These are phyloP conservation scores for Aspergillus fumigatiaffinis DNA, from an alignment of 2,329 filamentous ascomycete genomes.

Conservation along the genomic window DNA sequence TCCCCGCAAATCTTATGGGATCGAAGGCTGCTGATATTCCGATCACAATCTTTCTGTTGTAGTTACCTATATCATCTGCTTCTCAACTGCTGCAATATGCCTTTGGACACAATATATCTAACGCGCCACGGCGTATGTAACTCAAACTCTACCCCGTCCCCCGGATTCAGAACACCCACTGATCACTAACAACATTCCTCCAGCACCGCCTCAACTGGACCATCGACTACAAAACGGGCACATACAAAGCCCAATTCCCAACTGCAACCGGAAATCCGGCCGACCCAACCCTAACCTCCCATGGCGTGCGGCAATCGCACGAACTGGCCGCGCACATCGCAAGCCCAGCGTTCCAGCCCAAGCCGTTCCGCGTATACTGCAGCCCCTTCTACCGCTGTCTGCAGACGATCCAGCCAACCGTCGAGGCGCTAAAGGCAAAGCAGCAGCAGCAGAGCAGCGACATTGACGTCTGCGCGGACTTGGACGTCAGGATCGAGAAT, in stretches of 20 bases:
- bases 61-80: not conserved
- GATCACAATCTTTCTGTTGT: not conserved
- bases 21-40: not conserved
- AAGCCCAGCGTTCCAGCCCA: slow-evolving; percentile 31
- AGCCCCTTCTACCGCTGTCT: slow-evolving; percentile 85
- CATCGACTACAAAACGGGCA: slow-evolving; percentile 74
- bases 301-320: slow-evolving; percentile 78
- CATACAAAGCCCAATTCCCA: slow-evolving; percentile 67
- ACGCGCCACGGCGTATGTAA: slow-evolving; percentile 68
- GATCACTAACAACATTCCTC: not conserved
- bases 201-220: slow-evolving; percentile 90
- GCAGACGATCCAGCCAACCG: slow-evolving; percentile 70
- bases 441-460: slow-evolving; percentile 20
- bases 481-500: slow-evolving; percentile 48
- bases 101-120: slow-evolving; percentile 69
- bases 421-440: slow-evolving; percentile 38
- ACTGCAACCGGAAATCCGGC: slow-evolving; percentile 85
- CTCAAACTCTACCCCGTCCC: not conserved
- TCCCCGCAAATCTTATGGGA: slow-evolving; percentile 14
- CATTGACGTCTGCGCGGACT: slow-evolving; percentile 33
- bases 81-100: slow-evolving; percentile 44
- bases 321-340: slow-evolving; percentile 59
- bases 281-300: slow-evolving; percentile 80
- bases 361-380: slow-evolving; percentile 62
- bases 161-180: not conserved